phyloP scores from a whole-genome alignment of 2,329 filamentous ascomycete species.

The Trichophyton verrucosum region DNA sequence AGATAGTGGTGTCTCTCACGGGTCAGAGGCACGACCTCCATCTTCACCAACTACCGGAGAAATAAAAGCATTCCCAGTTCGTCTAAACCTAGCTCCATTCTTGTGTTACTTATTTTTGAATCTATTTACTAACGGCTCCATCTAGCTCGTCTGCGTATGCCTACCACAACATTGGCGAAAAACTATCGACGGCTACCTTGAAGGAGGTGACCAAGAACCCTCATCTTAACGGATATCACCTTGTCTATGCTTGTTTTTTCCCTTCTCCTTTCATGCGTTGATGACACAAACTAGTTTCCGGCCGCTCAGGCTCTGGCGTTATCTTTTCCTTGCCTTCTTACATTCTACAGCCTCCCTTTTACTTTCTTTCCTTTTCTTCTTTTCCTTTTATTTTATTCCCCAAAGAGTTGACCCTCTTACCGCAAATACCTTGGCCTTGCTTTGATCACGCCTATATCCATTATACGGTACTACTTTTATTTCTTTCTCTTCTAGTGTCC shows the following conservation, averaged over 20 bases:
- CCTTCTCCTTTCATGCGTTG: constrained; percentile 1
- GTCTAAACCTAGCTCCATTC: constrained; percentile 6
- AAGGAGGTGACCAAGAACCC: constrained; percentile 2
- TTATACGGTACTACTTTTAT: neutral
- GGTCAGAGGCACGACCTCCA: constrained; percentile 47
- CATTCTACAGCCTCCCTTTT: neutral
- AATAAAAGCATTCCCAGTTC: constrained; percentile 82
- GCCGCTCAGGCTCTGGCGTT: constrained; percentile 2
- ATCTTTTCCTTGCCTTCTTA: neutral
- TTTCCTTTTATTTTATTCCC: neutral
- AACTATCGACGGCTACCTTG: constrained; percentile 74
- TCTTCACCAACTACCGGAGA: constrained; percentile 61
- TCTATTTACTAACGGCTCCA: neutral
- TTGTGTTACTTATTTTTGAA: neutral
- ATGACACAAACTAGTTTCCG: neutral
- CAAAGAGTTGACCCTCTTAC: neutral
- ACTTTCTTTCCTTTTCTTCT: neutral
- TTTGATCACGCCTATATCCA: neutral
- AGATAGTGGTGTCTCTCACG: constrained; percentile 86
- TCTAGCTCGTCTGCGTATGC: constrained; percentile 73
- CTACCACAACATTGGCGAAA: constrained; percentile 92
- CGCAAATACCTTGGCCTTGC: neutral
- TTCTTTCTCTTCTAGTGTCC: neutral
- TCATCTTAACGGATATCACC: constrained; percentile 15
- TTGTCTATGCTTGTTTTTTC: neutral